Evolutionary conservation across 1,284 basidiomycete genomes (phyloP).

Genomic region (Stereum hirsutum): DNA sequence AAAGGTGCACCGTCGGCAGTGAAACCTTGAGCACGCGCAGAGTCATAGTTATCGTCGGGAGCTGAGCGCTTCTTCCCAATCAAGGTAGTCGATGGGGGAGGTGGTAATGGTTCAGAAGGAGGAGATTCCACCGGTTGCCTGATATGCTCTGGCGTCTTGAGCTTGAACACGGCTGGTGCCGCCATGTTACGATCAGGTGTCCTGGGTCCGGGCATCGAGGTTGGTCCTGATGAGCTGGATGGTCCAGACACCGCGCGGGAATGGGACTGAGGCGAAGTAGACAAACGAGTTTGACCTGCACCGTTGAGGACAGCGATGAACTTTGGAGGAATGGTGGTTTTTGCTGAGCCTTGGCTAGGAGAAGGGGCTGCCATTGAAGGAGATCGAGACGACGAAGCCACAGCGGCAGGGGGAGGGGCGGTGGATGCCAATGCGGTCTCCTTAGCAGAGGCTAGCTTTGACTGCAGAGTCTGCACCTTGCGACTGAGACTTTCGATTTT

Average conservation of each 20-base stretch:
- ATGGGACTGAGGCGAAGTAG: neutral
- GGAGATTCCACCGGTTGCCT: conserved; percentile 9
- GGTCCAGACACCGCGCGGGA: neutral
- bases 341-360: too few relatives aligned
- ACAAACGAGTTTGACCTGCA: neutral
- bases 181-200: conserved; percentile 37
- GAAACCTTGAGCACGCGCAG: conserved; percentile 50
- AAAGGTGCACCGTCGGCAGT: conserved; percentile 37
- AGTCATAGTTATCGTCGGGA: conserved; percentile 65
- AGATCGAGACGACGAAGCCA: neutral
- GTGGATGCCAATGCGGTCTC: conserved; percentile 19
- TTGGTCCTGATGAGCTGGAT: conserved; percentile 24
- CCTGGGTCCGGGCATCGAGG: conserved; percentile 34
- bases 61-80: conserved; percentile 58
- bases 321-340: too few relatives aligned
- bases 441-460: conserved; percentile 48
- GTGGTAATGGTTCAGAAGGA: conserved; percentile 12
- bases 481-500: conserved; percentile 63
- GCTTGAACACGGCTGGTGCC: conserved; percentile 37
- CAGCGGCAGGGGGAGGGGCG: conserved; percentile 8
- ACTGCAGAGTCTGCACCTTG: conserved; percentile 62
- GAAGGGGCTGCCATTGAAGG: neutral
- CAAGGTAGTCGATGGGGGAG: conserved; percentile 17
- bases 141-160: conserved; percentile 26
- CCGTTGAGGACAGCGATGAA: too few relatives aligned